phyloP scores from a whole-genome alignment of 352 stramenopile genomes.

The Thraustotheca clavata region DNA sequence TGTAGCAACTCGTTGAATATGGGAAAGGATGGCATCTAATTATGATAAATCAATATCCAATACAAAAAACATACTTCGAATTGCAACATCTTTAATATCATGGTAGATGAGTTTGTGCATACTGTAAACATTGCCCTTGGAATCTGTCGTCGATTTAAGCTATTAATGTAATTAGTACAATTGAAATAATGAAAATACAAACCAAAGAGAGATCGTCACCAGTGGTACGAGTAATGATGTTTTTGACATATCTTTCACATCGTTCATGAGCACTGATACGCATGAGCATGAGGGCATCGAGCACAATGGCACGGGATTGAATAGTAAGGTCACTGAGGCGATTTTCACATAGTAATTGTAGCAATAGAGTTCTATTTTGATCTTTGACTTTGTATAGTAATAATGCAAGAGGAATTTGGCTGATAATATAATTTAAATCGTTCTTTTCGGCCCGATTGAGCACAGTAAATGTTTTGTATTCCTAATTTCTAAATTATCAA shows the following conservation, averaged over 20 bases:
- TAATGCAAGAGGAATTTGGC: constrained; percentile 90
- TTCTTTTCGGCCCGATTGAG: constrained; percentile 91
- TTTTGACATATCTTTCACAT: constrained; percentile 93
- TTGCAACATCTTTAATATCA: constrained; percentile 82
- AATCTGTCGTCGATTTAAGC: constrained; percentile 94
- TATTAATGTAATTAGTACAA: constrained; percentile 52
- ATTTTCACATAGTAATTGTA: constrained; percentile 92
- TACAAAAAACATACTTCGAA: constrained; percentile 39
- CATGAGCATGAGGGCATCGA: constrained; percentile 97
- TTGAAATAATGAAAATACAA: background rate
- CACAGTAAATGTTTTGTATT: constrained; percentile 94
- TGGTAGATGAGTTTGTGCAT: constrained; percentile 98
- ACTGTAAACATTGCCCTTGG: constrained; percentile 93
- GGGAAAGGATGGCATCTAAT: constrained; percentile 88
- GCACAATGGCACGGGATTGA: constrained; percentile 84
- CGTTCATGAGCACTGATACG: constrained; percentile 92
- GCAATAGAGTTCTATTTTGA: constrained; percentile 87
- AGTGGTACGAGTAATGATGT: constrained; percentile 94
- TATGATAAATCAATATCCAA: constrained; percentile 18
- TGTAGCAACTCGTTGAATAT: constrained; percentile 92
- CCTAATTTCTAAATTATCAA: constrained; percentile 23
- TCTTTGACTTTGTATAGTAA: constrained; percentile 99
- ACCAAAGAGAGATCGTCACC: constrained; percentile 82
- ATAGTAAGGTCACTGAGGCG: constrained; percentile 89
- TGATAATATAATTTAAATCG: constrained; percentile 96